A percentile compares a stretch with the other conserved stretches of the same genome.
These are phyloP conservation scores for Tolypocladium nubicola DNA, from an alignment of 2,329 filamentous ascomycete species.

Conservation along the genomic window DNA sequence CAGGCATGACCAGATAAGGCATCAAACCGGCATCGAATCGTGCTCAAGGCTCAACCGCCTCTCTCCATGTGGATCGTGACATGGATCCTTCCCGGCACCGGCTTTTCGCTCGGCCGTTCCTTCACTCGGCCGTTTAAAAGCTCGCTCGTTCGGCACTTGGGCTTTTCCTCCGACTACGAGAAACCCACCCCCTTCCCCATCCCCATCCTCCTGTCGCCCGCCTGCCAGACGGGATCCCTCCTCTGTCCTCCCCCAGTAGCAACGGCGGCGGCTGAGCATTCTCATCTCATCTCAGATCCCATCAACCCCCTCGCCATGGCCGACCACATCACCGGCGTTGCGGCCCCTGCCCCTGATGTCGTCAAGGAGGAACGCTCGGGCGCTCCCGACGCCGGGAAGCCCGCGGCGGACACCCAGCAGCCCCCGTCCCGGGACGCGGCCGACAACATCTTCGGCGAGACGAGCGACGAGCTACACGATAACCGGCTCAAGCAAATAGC, in stretches of 20 bases:
- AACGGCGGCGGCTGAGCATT: neutral
- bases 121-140: neutral
- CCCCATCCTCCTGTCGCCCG: neutral
- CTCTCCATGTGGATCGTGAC: neutral
- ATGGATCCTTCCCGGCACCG: neutral
- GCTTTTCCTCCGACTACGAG: neutral
- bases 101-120: neutral
- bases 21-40: neutral
- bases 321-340: neutral
- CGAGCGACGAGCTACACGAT: conserved; percentile 20
- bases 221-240: neutral
- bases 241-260: neutral
- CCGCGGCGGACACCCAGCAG: neutral
- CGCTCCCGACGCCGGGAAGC: neutral
- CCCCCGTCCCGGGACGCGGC: neutral
- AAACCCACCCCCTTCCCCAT: neutral
- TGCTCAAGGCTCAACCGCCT: neutral
- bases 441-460: conserved; percentile 14
- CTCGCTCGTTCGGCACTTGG: neutral
- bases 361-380: neutral
- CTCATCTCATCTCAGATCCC: neutral
- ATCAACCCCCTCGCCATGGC: neutral
- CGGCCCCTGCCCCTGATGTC: neutral
- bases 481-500: conserved; percentile 36
- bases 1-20: neutral